phyloP scores from a whole-genome alignment of 2,329 filamentous ascomycete genomes.

The Sporothrix sp. region DNA sequence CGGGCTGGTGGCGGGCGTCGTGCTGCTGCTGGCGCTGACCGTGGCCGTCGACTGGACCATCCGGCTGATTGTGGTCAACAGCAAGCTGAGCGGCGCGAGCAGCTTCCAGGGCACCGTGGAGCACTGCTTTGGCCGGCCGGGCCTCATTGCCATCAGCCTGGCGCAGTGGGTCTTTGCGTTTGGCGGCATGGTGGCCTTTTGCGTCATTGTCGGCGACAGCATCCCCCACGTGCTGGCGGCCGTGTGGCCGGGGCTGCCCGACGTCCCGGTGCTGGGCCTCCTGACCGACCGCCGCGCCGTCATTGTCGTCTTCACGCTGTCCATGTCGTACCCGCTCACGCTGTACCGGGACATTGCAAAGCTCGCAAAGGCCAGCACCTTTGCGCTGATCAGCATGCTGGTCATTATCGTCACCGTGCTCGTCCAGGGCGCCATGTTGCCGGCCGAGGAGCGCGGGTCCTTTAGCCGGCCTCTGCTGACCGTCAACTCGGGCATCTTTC shows the following conservation, averaged over 20 bases:
- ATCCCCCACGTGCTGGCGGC: slow-evolving; percentile 84
- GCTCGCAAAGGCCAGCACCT: slow-evolving; percentile 90
- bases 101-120: slow-evolving; percentile 95
- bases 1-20: slow-evolving; percentile 68
- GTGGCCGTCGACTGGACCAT: slow-evolving; percentile 95
- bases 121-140: slow-evolving; percentile 82
- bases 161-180: slow-evolving; percentile 99
- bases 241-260: slow-evolving; percentile 64
- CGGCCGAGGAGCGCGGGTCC: slow-evolving; percentile 59
- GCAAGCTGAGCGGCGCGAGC: slow-evolving; percentile 86
- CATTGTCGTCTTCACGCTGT: slow-evolving; percentile 79
- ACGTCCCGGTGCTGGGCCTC: slow-evolving; percentile 69
- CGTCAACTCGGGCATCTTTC: slow-evolving; percentile 83
- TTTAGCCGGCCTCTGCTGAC: slow-evolving; percentile 61
- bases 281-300: slow-evolving; percentile 72
- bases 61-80: slow-evolving; percentile 91
- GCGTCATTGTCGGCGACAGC: slow-evolving; percentile 91
- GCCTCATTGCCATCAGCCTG: slow-evolving; percentile 76
- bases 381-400: slow-evolving; percentile 87
- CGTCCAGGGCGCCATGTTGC: slow-evolving; percentile 68
- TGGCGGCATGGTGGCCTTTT: slow-evolving; percentile 97
- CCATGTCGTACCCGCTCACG: slow-evolving; percentile 81
- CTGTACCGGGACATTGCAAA: slow-evolving; percentile 96
- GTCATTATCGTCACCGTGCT: slow-evolving; percentile 84
- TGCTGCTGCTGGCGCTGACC: slow-evolving; percentile 71